Evolutionary conservation across 2,329 filamentous ascomycete genomes (phyloP).

Genomic region (Drechslera avenae): DNA sequence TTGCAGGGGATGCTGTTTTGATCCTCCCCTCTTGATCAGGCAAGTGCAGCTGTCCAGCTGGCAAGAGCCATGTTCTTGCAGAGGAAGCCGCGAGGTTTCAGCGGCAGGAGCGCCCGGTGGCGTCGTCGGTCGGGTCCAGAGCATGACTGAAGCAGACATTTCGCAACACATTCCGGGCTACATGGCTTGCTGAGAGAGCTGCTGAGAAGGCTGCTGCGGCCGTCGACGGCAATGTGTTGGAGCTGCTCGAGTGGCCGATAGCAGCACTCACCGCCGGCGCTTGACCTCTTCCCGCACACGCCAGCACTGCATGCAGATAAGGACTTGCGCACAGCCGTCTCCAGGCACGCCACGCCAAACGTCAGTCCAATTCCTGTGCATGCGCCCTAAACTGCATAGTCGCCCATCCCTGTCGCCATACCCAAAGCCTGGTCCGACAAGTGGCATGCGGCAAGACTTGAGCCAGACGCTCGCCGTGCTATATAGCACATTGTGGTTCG

Average conservation of each 20-base stretch:
- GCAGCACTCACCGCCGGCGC: background rate
- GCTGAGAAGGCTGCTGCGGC: slow-evolving; percentile 12
- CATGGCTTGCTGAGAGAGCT: slow-evolving; percentile 11
- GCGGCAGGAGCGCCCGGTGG: slow-evolving; percentile 9
- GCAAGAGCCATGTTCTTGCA: background rate
- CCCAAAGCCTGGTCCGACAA: slow-evolving; percentile 6
- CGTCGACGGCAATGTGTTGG: too few species aligned
- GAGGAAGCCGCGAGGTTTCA: background rate
- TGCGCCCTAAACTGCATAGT: slow-evolving; percentile 5
- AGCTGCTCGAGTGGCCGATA: slow-evolving; percentile 7
- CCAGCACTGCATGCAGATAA: slow-evolving; percentile 13
- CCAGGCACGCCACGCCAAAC: slow-evolving; percentile 10
- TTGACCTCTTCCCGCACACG: slow-evolving; percentile 1
- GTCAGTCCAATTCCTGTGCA: slow-evolving; percentile 9
- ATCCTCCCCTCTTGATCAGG: background rate
- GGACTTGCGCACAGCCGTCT: slow-evolving; percentile 14
- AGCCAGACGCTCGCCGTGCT: background rate
- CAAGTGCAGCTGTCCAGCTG: slow-evolving; percentile 1
- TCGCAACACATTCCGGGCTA: too few species aligned
- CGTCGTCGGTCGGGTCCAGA: background rate
- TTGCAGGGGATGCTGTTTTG: slow-evolving; percentile 1
- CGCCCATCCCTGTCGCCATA: slow-evolving; percentile 17
- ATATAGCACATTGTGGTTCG: slow-evolving; percentile 17
- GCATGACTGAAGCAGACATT: too few species aligned
- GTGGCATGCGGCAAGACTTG: slow-evolving; percentile 8